These are phyloP conservation scores for Eragrostis nindensis DNA, from an alignment of 176 grass and related monocot species.

Conservation along the genomic window DNA sequence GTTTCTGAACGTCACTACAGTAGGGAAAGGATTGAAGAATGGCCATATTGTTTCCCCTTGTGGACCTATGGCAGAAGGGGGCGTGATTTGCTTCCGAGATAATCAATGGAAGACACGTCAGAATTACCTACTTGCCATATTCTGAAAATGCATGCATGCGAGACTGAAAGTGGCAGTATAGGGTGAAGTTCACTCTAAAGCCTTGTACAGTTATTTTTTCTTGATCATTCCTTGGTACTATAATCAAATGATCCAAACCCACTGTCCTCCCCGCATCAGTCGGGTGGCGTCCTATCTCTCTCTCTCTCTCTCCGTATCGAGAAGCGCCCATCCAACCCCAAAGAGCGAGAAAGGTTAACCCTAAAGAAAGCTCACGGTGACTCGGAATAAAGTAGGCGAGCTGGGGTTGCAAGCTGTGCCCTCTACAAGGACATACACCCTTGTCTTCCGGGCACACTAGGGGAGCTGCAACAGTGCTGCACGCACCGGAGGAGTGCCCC, in stretches of 20 bases:
- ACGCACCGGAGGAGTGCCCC: constrained; percentile 46
- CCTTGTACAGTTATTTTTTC: constrained; percentile 16
- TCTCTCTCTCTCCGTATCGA: constrained; percentile 35
- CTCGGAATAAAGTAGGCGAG: constrained; percentile 52
- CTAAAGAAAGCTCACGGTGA: constrained; percentile 58
- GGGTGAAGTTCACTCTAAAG: constrained; percentile 49
- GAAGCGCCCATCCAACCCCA: constrained; percentile 53
- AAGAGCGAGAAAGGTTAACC: constrained; percentile 62
- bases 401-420: constrained; percentile 58
- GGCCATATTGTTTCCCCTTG: not conserved
- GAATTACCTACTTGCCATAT: constrained; percentile 21
- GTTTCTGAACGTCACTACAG: not conserved
- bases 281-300: constrained; percentile 21
- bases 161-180: constrained; percentile 39
- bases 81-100: not conserved
- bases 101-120: not conserved
- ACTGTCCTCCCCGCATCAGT: constrained; percentile 60
- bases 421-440: constrained; percentile 58
- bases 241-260: constrained; percentile 59
- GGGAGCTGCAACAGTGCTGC: not conserved
- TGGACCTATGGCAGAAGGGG: not conserved
- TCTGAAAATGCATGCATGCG: constrained; percentile 30
- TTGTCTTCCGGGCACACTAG: constrained; percentile 64
- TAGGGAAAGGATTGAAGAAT: no score
- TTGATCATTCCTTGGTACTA: constrained; percentile 69